Evolutionary conservation across 129 eudicot species (phyloP).

Genomic region (Helichrysum umbraculigerum): DNA sequence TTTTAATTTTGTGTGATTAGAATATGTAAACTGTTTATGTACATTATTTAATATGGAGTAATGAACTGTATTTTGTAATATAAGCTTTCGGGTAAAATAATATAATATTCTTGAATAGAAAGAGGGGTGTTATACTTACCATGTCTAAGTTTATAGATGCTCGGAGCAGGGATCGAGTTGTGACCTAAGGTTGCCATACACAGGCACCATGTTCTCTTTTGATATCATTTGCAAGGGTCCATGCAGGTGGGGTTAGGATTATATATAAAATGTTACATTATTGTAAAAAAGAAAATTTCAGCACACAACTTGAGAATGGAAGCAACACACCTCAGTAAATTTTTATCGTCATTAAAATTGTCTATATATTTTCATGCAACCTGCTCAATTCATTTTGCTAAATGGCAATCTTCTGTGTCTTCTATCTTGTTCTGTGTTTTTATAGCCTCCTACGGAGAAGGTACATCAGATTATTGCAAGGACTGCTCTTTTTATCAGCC

Average conservation of each 20-base stretch:
- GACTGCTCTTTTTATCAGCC: conserved; percentile 89
- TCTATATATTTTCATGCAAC: conserved; percentile 13
- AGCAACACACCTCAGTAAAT: conserved; percentile 30
- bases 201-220: conserved; percentile 91
- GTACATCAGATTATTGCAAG: conserved; percentile 91
- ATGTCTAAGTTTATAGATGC: conserved; percentile 99
- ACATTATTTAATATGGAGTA: too few relatives aligned
- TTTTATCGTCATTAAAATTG: conserved; percentile 27
- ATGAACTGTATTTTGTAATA: too few relatives aligned
- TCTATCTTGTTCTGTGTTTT: conserved; percentile 35
- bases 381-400: conserved; percentile 24
- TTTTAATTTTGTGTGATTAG: too few relatives aligned
- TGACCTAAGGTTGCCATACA: conserved; percentile 89
- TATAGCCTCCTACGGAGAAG: conserved; percentile 95
- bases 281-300: conserved; percentile 43
- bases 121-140: too few relatives aligned
- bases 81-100: too few relatives aligned
- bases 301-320: conserved; percentile 54
- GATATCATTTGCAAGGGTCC: conserved; percentile 78
- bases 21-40: too few relatives aligned
- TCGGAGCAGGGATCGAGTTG: conserved; percentile 88
- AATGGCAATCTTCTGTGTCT: conserved; percentile 28
- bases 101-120: too few relatives aligned
- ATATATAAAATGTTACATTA: conserved; percentile 45
- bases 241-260: conserved; percentile 99